Base-by-base conservation (phyloP, 495 filamentous ascomycete species). In the Daldinia grandis region DNA sequence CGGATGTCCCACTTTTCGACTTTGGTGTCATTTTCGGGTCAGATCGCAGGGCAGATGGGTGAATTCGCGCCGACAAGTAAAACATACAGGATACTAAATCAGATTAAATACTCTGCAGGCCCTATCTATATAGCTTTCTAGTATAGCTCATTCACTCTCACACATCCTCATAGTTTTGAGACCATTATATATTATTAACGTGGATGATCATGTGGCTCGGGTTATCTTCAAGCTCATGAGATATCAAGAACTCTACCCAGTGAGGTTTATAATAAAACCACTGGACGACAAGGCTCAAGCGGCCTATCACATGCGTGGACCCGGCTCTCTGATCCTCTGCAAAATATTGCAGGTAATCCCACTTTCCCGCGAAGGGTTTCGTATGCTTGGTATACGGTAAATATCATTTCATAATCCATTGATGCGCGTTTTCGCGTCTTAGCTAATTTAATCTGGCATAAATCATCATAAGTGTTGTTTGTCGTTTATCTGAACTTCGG, bases 381-480 rank as follows among this genome's bases (percentile, higher is more conserved):
- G 9, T 47, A 21, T 47, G 42, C 42, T 47, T 47, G 42, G 42
- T 47, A 47, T 47, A 47, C 3, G 15, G 49, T 53, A 28, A 27
- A 27, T 30, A 53, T 53, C 27, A 53, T 53, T 30, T 53, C 49
- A 53, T 53, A 53, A 53, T n/a, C 49, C 49, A 53, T 53, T 30
- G 49, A 30, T 27, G 24, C 49, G 49, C 49, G 24, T 53, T 53
- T 30, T 30, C 24, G 49, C 49, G 19, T 37, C 37, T 28, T 59
- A 25, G 44, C 28, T 27, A 58, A 40, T 24, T 24, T 24, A 42
- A 47, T 56, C 58, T 49, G 53, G 35, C 69, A 60, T 72, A 66
- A 71, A 72, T 72, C 69, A 62, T 72, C 47, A 72, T 72, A 66
- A 72, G 37, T 55, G 57, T 63, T 59, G 59, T 67, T 66, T 59